These are phyloP conservation scores for Nakaseomyces sp. DNA, from an alignment of 1,139 yeast genomes.

Conservation along the genomic window DNA sequence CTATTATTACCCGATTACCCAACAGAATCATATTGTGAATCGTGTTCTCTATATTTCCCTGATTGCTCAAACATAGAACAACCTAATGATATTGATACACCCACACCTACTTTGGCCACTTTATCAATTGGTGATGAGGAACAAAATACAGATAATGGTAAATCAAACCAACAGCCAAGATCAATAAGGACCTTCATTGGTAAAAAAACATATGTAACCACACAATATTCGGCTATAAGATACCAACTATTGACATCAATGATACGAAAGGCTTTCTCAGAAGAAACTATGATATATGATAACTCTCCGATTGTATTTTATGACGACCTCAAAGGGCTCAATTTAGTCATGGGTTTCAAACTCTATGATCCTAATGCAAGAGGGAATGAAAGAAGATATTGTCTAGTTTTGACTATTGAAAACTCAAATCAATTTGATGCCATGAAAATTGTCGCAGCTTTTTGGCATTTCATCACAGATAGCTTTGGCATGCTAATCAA, in stretches of 20 bases:
- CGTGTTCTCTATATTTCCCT: conserved; percentile 49
- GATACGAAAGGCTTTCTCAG: conserved; percentile 58
- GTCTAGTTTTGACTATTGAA: conserved; percentile 55
- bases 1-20: conserved; percentile 29
- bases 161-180: conserved; percentile 4
- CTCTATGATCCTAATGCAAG: conserved; percentile 63
- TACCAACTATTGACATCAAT: conserved; percentile 34
- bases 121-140: neutral
- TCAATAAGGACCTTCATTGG: conserved; percentile 21
- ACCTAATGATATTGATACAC: neutral
- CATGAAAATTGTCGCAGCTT: conserved; percentile 36
- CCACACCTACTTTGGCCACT: neutral
- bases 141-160: neutral
- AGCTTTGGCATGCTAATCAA: conserved; percentile 46
- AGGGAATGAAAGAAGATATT: conserved; percentile 69
- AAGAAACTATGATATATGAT: conserved; percentile 61
- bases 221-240: conserved; percentile 53
- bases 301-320: conserved; percentile 64
- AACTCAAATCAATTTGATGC: conserved; percentile 36
- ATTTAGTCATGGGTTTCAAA: conserved; percentile 58
- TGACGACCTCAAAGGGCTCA: conserved; percentile 59
- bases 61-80: conserved; percentile 12
- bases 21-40: conserved; percentile 45
- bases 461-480: conserved; percentile 50
- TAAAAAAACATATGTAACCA: conserved; percentile 34